These are phyloP conservation scores for Exophiala xenobiotica DNA, from an alignment of 2,329 filamentous ascomycete genomes.

Conservation along the genomic window DNA sequence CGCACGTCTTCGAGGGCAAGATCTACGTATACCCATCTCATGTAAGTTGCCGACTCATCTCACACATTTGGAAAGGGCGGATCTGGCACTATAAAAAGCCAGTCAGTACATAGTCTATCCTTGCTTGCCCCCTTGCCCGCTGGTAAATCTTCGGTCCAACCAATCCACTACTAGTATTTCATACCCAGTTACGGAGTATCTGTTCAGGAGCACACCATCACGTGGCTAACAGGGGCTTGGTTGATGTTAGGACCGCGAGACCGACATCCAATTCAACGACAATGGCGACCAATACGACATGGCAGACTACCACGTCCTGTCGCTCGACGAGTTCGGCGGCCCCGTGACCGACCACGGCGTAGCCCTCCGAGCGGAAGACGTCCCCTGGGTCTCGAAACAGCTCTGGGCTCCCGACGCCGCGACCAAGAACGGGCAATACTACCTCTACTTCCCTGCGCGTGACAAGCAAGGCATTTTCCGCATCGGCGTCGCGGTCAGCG, in stretches of 20 bases:
- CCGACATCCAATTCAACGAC: constrained; percentile 73
- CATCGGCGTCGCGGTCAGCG: constrained; percentile 68
- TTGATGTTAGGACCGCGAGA: constrained; percentile 77
- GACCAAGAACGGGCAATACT: constrained; percentile 59
- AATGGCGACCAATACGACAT: constrained; percentile 86
- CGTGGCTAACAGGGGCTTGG: no score
- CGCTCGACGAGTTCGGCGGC: constrained; percentile 54
- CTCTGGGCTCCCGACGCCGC: constrained; percentile 80
- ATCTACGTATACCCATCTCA: constrained; percentile 75
- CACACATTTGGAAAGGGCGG: neutral
- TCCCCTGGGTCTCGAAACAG: constrained; percentile 77
- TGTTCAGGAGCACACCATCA: no score
- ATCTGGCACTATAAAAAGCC: neutral
- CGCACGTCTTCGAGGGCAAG: constrained; percentile 73
- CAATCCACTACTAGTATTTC: no score
- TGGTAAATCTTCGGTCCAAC: no score
- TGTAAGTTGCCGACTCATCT: constrained; percentile 10
- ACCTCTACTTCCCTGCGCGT: constrained; percentile 74
- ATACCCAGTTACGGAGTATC: no score
- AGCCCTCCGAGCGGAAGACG: constrained; percentile 62
- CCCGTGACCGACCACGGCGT: constrained; percentile 71
- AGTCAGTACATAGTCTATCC: no score
- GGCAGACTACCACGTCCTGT: constrained; percentile 80
- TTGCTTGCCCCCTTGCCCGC: constrained; percentile 35
- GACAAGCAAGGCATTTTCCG: constrained; percentile 69